Base-by-base conservation (phyloP, 352 stramenopile species). In the Phytophthora pluvialis region DNA sequence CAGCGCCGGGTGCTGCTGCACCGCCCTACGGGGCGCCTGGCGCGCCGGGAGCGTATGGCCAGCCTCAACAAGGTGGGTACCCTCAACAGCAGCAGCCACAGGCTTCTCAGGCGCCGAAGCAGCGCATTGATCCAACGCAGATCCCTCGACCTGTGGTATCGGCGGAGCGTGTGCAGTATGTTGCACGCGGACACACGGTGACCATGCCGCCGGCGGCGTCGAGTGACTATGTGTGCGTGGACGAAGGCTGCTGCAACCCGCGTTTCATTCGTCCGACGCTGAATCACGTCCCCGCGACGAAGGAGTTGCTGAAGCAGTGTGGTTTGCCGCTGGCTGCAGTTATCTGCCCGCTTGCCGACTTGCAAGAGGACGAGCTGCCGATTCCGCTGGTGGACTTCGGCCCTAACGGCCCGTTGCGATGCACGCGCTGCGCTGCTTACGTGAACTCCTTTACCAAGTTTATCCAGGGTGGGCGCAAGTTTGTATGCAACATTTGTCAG, bases 371-470 rank as follows among this genome's bases (percentile, higher is more conserved):
- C 44, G 90, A 97, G 51, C 52, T 89, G 29, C 83, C 89, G 5
- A 91, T 97, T 51, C 86, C 83, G 13, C 60, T 96, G 2, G 89
- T 97, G 44, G 90, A 97, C 62, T 95, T 96, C 73, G 89, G 90
- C 3, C 73, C 80, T 15, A 88, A 52, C 1, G 90, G 90, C 2
- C 90, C 90, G 7, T 73, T 95, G 21, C 83, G 90, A 42, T 97
- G 90, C 77, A 91, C 81, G 15, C 83, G 88, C 3, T 97, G 90
- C 77, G 73, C 74, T 44, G 88, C 84, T 40, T 97, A 96, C 69
- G 86, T 97, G 26, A 97, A 95, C 63, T 90, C 78, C 29, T 97
- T 93, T 60, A 94, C 84, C 29, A 91, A 90, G 62, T 97, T 94
- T 67, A 90, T 93, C 45, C 79, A 96, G 57, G 83, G 76, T 46